Percentiles rank a stretch among this genome's conserved stretches.
Conservation (phyloP, 2,329 filamentous ascomycete genomes). For the Ophiobolus disseminans region DNA sequence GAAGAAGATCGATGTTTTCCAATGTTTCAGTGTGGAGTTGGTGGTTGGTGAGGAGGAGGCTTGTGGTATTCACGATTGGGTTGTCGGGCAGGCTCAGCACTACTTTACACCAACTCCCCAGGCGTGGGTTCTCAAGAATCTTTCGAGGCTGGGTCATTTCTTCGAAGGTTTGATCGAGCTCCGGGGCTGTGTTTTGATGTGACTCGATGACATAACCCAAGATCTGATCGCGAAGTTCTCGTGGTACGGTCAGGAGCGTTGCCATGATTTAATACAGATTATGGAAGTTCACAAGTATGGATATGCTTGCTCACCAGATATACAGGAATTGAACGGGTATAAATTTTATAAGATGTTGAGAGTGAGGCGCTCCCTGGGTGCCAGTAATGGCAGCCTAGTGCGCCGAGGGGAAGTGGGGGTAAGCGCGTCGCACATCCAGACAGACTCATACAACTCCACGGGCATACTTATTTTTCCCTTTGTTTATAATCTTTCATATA, state of each 20-base stretch:
- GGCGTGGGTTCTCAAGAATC: background rate
- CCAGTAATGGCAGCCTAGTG: no score
- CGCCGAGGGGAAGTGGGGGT: no score
- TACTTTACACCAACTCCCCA: constrained; percentile 1
- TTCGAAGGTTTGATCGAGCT: constrained; percentile 7
- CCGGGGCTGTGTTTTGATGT: constrained; percentile 3
- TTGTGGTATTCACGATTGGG: constrained; percentile 5
- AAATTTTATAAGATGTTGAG: no score
- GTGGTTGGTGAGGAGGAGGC: constrained; percentile 17
- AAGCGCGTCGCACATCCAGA: no score
- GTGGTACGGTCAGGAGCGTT: constrained; percentile 17
- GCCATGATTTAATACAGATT: constrained; percentile 47
- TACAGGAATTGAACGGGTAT: no score
- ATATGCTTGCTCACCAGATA: no score
- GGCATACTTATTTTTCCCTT: no score
- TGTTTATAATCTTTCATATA: no score
- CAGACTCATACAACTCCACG: no score
- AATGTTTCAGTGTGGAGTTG: constrained; percentile 19
- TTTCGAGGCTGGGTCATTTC: constrained; percentile 3
- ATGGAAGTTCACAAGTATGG: no score
- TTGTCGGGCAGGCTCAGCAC: constrained; percentile 5
- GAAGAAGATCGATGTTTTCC: constrained; percentile 4
- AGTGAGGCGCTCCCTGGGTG: no score
- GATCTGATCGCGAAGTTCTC: constrained; percentile 26
- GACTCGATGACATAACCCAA: constrained; percentile 13